These are phyloP conservation scores for Beta vulgaris DNA, from an alignment of 148 eudicot species.

Conservation along the genomic window DNA sequence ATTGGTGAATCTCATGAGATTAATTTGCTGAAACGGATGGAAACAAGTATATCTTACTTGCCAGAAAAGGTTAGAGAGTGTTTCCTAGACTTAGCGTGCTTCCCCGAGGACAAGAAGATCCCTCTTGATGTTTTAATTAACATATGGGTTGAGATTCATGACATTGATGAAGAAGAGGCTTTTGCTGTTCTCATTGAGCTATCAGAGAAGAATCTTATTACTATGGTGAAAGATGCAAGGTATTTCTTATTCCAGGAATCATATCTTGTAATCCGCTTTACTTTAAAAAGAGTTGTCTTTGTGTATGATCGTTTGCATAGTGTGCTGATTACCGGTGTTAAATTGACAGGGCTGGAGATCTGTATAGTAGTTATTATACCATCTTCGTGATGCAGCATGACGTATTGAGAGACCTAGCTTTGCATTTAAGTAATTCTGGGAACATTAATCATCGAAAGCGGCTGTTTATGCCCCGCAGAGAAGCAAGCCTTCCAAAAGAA, in stretches of 20 bases:
- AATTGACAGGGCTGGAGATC: constrained; percentile 65
- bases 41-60: constrained; percentile 55
- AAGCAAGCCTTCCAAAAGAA: constrained; percentile 58
- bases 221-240: constrained; percentile 71
- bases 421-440: constrained; percentile 54
- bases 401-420: constrained; percentile 78
- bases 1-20: constrained; percentile 73
- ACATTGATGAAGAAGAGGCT: constrained; percentile 65
- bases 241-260: constrained; percentile 10
- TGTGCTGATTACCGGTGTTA: neutral
- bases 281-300: neutral
- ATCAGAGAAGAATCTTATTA: constrained; percentile 73
- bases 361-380: constrained; percentile 65
- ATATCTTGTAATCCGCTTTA: too few species aligned
- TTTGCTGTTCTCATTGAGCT: constrained; percentile 73
- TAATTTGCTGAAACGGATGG: constrained; percentile 67
- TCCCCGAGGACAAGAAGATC: constrained; percentile 75
- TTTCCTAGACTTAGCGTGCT: constrained; percentile 79
- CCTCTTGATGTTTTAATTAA: constrained; percentile 68
- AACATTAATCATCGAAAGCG: constrained; percentile 48
- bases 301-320: neutral
- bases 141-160: constrained; percentile 86
- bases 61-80: constrained; percentile 66
- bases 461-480: constrained; percentile 76
- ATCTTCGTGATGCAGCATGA: constrained; percentile 82